These are phyloP conservation scores for Piper betle DNA, from an alignment of 164 flowering plant species.

Conservation along the genomic window DNA sequence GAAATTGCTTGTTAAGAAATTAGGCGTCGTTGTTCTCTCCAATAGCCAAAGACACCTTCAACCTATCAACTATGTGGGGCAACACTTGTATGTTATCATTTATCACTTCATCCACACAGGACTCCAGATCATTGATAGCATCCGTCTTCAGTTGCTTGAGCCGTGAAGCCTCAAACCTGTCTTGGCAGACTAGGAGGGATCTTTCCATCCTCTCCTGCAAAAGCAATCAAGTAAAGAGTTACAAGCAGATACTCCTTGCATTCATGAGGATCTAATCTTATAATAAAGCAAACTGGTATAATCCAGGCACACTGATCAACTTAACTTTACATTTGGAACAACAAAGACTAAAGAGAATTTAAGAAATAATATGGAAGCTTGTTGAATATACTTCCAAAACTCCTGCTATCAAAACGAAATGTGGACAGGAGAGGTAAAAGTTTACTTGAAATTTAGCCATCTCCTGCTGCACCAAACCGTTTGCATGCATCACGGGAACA, in stretches of 20 bases:
- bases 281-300: neutral
- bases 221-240: neutral
- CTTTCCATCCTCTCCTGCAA: constrained; percentile 68
- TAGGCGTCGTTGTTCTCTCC: neutral
- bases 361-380: neutral
- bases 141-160: constrained; percentile 31
- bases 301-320: too few relatives aligned
- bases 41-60: constrained; percentile 36
- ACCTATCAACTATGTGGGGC: constrained; percentile 49
- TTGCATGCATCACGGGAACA: constrained; percentile 67
- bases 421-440: neutral
- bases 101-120: constrained; percentile 63
- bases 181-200: constrained; percentile 89
- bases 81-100: constrained; percentile 48
- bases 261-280: too few relatives aligned
- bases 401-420: neutral
- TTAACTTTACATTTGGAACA: neutral
- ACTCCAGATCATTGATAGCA: constrained; percentile 44
- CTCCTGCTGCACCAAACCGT: constrained; percentile 62
- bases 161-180: constrained; percentile 73
- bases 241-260: too few relatives aligned
- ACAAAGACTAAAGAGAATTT: neutral
- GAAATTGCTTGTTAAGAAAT: neutral
- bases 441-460: constrained; percentile 87
- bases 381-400: neutral